Conservation (phyloP, 495 filamentous ascomycete species). For the Neurospora pannonica region DNA sequence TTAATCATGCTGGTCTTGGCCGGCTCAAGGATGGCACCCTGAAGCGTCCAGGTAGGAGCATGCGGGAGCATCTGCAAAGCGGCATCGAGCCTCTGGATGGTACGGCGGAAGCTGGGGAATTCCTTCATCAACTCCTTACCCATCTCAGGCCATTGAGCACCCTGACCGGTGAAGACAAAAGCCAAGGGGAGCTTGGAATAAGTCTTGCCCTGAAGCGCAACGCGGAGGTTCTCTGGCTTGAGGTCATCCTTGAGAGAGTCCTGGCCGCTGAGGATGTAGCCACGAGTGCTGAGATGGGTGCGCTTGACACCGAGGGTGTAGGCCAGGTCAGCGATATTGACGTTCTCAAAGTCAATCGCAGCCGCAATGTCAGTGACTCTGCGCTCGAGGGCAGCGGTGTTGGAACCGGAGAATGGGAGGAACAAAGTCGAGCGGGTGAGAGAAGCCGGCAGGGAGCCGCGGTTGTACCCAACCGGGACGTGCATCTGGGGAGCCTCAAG, state of each 20-base stretch:
- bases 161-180: slow-evolving; percentile 34
- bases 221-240: not conserved
- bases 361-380: not conserved
- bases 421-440: not conserved
- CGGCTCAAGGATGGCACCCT: slow-evolving; percentile 5
- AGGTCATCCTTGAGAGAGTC: slow-evolving; percentile 1
- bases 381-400: not conserved
- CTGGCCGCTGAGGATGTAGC: not conserved
- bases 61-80: not conserved
- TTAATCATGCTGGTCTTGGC: slow-evolving; percentile 24
- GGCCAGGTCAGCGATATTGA: slow-evolving; percentile 14
- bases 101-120: slow-evolving; percentile 14
- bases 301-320: slow-evolving; percentile 25
- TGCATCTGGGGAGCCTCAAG: slow-evolving; percentile 31
- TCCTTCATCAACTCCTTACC: slow-evolving; percentile 29
- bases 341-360: not conserved
- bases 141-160: slow-evolving; percentile 42
- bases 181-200: slow-evolving; percentile 5
- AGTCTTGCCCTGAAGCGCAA: not conserved
- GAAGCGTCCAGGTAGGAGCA: slow-evolving; percentile 1
- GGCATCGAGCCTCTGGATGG: slow-evolving; percentile 13
- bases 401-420: not conserved
- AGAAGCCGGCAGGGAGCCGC: not conserved
- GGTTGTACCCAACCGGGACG: not conserved
- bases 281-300: slow-evolving; percentile 9